phyloP scores from a whole-genome alignment of 2,329 filamentous ascomycete species.

The Cylindrodendrum hubeiense region DNA sequence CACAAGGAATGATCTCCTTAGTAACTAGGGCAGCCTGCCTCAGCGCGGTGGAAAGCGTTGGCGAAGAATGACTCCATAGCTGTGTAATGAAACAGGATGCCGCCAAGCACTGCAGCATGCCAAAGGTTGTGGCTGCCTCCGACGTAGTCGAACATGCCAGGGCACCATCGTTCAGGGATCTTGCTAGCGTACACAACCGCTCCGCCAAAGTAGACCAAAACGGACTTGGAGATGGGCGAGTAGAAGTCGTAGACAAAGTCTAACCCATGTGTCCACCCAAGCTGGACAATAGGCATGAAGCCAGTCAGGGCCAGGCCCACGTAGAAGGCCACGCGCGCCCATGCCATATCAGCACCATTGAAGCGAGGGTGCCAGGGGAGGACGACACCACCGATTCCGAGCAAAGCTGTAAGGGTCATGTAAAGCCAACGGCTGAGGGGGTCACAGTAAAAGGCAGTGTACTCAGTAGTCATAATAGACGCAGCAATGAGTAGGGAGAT shows the following conservation, averaged over 20 bases:
- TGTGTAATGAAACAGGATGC: conserved; percentile 96
- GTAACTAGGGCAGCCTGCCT: conserved; percentile 69
- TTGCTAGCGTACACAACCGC: conserved; percentile 92
- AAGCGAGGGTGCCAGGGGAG: conserved; percentile 97
- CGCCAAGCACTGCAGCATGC: conserved; percentile 94
- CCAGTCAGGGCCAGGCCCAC: conserved; percentile 88
- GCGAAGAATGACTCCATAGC: conserved; percentile 97
- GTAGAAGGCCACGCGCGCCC: conserved; percentile 93
- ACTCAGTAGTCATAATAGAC: conserved; percentile 98
- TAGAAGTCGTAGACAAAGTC: conserved; percentile 92
- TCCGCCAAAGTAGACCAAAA: conserved; percentile 87
- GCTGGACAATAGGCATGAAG: conserved; percentile 88
- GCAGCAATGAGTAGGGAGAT: conserved; percentile 95
- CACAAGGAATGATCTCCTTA: conserved; percentile 43
- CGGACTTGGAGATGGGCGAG: conserved; percentile 84
- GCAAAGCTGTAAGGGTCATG: conserved; percentile 81
- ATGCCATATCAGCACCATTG: conserved; percentile 92
- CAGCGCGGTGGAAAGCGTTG: conserved; percentile 77
- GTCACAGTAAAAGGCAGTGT: conserved; percentile 99
- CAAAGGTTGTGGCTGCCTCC: conserved; percentile 98
- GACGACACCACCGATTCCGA: conserved; percentile 89
- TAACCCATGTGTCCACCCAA: conserved; percentile 81
- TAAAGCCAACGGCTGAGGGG: conserved; percentile 88
- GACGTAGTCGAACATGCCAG: conserved; percentile 94
- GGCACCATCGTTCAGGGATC: conserved; percentile 91